Evolutionary conservation across 345 rosid species (phyloP).

Genomic region (Syzygium grande): DNA sequence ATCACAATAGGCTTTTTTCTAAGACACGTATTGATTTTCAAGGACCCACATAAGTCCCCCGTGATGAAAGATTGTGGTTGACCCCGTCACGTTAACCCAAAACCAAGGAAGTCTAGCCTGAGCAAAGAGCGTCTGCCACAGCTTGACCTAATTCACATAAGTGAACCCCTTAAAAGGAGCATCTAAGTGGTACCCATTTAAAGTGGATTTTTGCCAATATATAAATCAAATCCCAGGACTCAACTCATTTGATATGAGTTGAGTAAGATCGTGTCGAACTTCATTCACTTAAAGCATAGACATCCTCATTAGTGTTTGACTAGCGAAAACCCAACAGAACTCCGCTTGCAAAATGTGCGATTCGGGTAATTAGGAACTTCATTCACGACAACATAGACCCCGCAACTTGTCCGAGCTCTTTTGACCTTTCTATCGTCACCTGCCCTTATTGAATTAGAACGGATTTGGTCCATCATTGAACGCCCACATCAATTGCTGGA

Average conservation of each 20-base stretch:
- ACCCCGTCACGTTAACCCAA: not conserved
- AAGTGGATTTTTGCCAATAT: not conserved
- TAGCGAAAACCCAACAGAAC: accelerated
- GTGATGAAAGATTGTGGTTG: not conserved
- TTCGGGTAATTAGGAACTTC: not conserved
- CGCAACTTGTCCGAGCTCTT: not conserved
- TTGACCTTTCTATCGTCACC: not conserved
- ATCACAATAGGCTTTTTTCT: not conserved
- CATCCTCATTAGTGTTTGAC: not conserved
- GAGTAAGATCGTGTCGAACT: not conserved
- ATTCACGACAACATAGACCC: not conserved
- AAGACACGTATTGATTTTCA: not conserved
- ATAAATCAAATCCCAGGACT: not conserved
- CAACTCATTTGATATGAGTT: not conserved
- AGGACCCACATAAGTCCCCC: not conserved
- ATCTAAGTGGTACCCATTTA: not conserved
- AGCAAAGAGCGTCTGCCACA: not conserved
- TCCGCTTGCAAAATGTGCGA: not conserved
- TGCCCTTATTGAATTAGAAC: not conserved
- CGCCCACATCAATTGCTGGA: not conserved
- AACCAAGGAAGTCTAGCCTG: not conserved
- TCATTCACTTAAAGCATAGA: not conserved
- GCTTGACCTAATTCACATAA: not conserved
- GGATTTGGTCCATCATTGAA: not conserved
- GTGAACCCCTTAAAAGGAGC: too few relatives aligned